Evolutionary conservation across 768 basidiomycete species (phyloP), one percentile per base, ranked within the genome.

Genomic region (Macrolepiota albuminosa): DNA sequence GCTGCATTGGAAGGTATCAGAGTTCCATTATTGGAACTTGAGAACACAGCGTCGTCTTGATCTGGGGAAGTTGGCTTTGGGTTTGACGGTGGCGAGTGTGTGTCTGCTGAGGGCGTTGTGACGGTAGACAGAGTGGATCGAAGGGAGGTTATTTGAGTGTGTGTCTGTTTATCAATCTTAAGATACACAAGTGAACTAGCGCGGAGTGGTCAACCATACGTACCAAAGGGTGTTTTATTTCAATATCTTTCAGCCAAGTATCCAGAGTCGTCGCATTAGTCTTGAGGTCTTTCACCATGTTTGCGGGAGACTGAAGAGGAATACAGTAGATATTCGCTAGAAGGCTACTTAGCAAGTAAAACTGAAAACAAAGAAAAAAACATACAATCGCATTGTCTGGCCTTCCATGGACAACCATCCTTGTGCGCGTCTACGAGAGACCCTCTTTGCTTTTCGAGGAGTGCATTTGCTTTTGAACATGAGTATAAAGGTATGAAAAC

Each of bases 331-430:
- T 84, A 0, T 86, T 85, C 48, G 81, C 89, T 81, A 42, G 4
- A 48, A 50, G 45, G 43, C 18, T 18, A 21, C 31, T 58, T n/a
- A 60, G 56, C 54, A 37, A 24, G 14, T 9, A 13, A 46, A 14
- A 33, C 33, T 63, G 14, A 54, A 7, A 42, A 59, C 29, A 2
- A 29, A 21, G 3, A 61, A 36, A 39, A 33, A 42, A 43, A 70
- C 84, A 62, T 66, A 93, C 91, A 74, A 70, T 92, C 89, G 64
- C 91, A 93, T 69, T 93, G 92, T 58, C 84, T 81, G 53, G 80
- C 76, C 70, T 83, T 89, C 92, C 92, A 94, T 3, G 92, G 91
- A 67, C 92, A 94, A 0, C 89, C 88, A 48, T 84, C 79, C 70
- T 92, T 92, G 69, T 94, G 92, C 67, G 81, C 80, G 4, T 83